Conservation (phyloP, 2,329 filamentous ascomycete genomes). For the Neurospora crassa region DNA sequence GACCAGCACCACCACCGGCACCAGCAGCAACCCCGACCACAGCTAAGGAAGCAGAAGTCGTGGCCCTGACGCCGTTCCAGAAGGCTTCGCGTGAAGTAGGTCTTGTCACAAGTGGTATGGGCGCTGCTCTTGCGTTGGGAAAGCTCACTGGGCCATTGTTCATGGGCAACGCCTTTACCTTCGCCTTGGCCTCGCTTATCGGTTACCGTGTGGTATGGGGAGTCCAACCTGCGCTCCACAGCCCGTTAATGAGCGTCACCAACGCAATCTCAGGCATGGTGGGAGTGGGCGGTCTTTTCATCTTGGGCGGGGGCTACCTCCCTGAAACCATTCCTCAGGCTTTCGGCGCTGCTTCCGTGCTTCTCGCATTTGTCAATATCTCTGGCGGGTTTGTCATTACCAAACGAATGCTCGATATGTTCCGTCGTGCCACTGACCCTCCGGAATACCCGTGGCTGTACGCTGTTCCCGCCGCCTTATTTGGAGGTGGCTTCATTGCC, state of each 20-base stretch:
- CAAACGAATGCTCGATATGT: constrained; percentile 91
- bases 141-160: constrained; percentile 75
- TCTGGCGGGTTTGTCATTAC: constrained; percentile 86
- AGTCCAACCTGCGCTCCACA: constrained; percentile 73
- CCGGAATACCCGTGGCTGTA: constrained; percentile 86
- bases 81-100: constrained; percentile 68
- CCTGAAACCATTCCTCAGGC: constrained; percentile 70
- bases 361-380: constrained; percentile 81
- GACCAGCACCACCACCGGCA: constrained; percentile 51
- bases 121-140: constrained; percentile 62
- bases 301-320: constrained; percentile 73
- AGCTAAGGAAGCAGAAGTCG: constrained; percentile 45
- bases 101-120: constrained; percentile 68
- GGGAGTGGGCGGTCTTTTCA: constrained; percentile 77
- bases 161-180: constrained; percentile 82
- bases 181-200: constrained; percentile 73
- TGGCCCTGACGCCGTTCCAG: constrained; percentile 73
- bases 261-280: constrained; percentile 92
- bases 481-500: constrained; percentile 71
- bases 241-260: constrained; percentile 84
- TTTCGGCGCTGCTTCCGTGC: constrained; percentile 69
- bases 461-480: constrained; percentile 64
- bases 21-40: constrained; percentile 42
- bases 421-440: constrained; percentile 76
- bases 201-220: constrained; percentile 88